These are phyloP conservation scores for Penicillium hordei DNA, from an alignment of 2,329 filamentous ascomycete species.

Conservation along the genomic window DNA sequence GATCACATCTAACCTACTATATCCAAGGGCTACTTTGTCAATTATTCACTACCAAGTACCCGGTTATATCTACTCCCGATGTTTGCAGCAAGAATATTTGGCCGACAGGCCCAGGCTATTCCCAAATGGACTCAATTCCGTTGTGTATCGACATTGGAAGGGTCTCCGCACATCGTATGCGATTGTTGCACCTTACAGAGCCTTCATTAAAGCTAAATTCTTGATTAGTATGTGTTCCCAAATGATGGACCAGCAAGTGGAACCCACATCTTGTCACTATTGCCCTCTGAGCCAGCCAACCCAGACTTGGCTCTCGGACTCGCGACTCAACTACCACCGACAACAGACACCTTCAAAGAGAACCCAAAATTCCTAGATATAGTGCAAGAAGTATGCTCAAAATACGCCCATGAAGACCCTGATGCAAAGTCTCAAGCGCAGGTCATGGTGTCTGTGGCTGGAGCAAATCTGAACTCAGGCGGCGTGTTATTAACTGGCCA, in stretches of 20 bases:
- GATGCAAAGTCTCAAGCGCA: slow-evolving; percentile 59
- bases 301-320: slow-evolving; percentile 56
- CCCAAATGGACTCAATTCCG: slow-evolving; percentile 30
- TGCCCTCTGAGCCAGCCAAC: slow-evolving; percentile 56
- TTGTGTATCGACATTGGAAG: slow-evolving; percentile 39
- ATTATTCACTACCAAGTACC: neutral
- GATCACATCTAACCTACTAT: neutral
- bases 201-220: slow-evolving; percentile 16
- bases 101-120: slow-evolving; percentile 20
- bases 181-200: neutral
- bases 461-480: slow-evolving; percentile 54
- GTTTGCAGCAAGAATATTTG: slow-evolving; percentile 24
- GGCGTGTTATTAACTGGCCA: slow-evolving; percentile 48
- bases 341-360: slow-evolving; percentile 55
- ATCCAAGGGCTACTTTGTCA: neutral
- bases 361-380: slow-evolving; percentile 58
- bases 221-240: slow-evolving; percentile 51
- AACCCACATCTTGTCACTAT: slow-evolving; percentile 55
- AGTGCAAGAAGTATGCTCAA: slow-evolving; percentile 56
- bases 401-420: slow-evolving; percentile 57
- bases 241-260: slow-evolving; percentile 40
- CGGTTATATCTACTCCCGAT: slow-evolving; percentile 18
- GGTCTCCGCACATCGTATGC: slow-evolving; percentile 43
- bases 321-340: slow-evolving; percentile 56
- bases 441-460: slow-evolving; percentile 60